These are phyloP conservation scores for Rhazya stricta DNA, from an alignment of 257 asterid species.

Conservation along the genomic window DNA sequence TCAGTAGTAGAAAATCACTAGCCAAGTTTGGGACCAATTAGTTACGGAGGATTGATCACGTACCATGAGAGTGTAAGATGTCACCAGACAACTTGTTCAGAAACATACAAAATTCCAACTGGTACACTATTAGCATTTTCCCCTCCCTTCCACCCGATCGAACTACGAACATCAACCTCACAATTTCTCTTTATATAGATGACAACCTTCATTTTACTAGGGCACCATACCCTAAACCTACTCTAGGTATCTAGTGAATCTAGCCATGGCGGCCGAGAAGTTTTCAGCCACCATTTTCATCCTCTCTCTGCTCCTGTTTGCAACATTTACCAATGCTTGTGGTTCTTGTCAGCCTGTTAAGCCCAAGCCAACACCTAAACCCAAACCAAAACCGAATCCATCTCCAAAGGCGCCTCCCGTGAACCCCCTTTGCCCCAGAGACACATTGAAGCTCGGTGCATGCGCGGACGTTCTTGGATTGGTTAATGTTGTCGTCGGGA, in stretches of 20 bases:
- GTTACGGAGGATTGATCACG: background rate
- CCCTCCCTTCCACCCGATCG: conserved; percentile 38
- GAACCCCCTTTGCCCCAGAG: conserved; percentile 66
- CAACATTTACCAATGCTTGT: conserved; percentile 39
- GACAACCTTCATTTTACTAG: conserved; percentile 19
- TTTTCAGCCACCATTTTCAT: conserved; percentile 24
- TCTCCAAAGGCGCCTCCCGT: conserved; percentile 46
- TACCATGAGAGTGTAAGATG: background rate
- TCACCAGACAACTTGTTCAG: conserved; percentile 11
- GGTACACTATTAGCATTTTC: conserved; percentile 15
- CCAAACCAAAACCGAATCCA: conserved; percentile 19
- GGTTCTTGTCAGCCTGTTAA: conserved; percentile 27
- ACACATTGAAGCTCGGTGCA: conserved; percentile 67
- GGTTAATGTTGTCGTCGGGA: conserved; percentile 42
- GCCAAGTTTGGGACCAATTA: conserved; percentile 1
- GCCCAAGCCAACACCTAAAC: conserved; percentile 20
- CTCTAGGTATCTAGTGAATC: background rate
- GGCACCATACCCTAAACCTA: conserved; percentile 22
- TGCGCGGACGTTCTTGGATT: conserved; percentile 66
- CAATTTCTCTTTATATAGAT: conserved; percentile 39
- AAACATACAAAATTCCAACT: conserved; percentile 31
- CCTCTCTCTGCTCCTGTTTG: conserved; percentile 39
- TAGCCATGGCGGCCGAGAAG: conserved; percentile 42
- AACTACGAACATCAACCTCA: conserved; percentile 44
- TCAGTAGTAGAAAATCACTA: background rate